Evolutionary conservation across 768 basidiomycete genomes (phyloP).

Genomic region (Punctularia strigosozonata): DNA sequence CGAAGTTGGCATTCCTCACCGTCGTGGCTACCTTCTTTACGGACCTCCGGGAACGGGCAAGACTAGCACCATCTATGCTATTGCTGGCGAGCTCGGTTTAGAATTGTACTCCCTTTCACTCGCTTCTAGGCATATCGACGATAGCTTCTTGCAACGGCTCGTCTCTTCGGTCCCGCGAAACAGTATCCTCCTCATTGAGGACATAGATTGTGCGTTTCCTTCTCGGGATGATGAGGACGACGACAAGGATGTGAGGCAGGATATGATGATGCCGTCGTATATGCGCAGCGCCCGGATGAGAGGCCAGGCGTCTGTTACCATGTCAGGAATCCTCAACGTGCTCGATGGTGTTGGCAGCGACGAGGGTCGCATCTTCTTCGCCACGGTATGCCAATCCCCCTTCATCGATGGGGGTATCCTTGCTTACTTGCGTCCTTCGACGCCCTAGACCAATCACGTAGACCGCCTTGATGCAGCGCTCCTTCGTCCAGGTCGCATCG

Average conservation of each 20-base stretch:
- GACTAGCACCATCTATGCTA: constrained; percentile 23
- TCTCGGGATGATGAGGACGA: constrained; percentile 10
- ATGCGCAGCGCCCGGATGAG: not conserved
- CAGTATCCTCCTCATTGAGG: constrained; percentile 16
- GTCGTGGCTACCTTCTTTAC: constrained; percentile 43
- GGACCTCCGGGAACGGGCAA: constrained; percentile 56
- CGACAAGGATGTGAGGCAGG: constrained; percentile 7
- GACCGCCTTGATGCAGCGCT: constrained; percentile 18
- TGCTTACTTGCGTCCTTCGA: too few species aligned
- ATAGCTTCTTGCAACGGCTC: constrained; percentile 3
- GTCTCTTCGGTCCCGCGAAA: constrained; percentile 8
- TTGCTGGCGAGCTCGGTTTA: constrained; percentile 11
- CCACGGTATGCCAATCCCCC: constrained; percentile 8
- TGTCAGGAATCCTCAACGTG: constrained; percentile 17
- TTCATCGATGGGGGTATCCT: not conserved
- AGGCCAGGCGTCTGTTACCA: constrained; percentile 9
- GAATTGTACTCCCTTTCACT: constrained; percentile 16
- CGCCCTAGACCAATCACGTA: constrained; percentile 11
- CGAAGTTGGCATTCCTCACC: constrained; percentile 44
- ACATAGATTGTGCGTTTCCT: constrained; percentile 18
- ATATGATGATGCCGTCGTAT: not conserved
- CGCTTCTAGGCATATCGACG: constrained; percentile 6
- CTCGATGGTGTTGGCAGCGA: constrained; percentile 16
- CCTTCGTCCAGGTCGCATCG: constrained; percentile 16
- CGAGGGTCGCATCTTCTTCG: constrained; percentile 17